Percentiles rank a stretch among this genome's conserved stretches.
phyloP scores from a whole-genome alignment of 768 basidiomycete genomes.

The Termitomyces sp. region DNA sequence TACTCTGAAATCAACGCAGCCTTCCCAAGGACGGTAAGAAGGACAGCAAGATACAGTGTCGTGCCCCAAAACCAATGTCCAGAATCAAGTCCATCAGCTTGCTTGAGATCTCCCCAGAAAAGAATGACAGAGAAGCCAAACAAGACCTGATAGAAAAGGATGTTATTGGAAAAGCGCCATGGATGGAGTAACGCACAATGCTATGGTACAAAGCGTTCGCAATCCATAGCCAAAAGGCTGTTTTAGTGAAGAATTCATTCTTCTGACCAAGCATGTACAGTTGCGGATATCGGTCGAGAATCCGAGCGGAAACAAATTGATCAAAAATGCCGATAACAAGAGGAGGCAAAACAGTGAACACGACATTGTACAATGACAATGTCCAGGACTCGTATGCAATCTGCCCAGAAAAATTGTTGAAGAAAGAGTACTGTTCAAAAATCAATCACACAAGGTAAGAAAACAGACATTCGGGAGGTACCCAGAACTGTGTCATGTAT shows the following conservation, averaged over 20 bases:
- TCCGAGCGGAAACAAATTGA: conserved; percentile 95
- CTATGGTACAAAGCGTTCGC: conserved; percentile 88
- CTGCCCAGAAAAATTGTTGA: conserved; percentile 99
- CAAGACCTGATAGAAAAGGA: conserved; percentile 48
- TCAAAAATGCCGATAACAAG: conserved; percentile 98
- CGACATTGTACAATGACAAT: conserved; percentile 91
- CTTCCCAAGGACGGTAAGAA: conserved; percentile 94
- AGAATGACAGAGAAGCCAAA: conserved; percentile 85
- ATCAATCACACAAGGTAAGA: neutral
- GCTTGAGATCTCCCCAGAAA: conserved; percentile 91
- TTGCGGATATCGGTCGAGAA: conserved; percentile 96
- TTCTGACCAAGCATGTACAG: conserved; percentile 91
- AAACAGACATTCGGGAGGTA: conserved; percentile 22
- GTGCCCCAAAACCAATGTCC: conserved; percentile 99
- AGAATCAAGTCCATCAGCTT: conserved; percentile 71
- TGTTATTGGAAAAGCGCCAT: conserved; percentile 1
- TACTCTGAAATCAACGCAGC: conserved; percentile 97
- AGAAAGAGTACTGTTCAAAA: conserved; percentile 82
- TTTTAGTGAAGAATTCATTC: conserved; percentile 90
- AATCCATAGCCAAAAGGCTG: conserved; percentile 90
- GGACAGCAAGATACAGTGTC: conserved; percentile 87
- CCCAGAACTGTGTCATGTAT: conserved; percentile 99
- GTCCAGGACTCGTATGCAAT: conserved; percentile 99
- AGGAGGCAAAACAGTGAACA: conserved; percentile 94
- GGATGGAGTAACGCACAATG: conserved; percentile 43